Evolutionary conservation across 176 grass and related monocot genomes (phyloP), one percentile per base, ranked within the genome.

Genomic region (Juncus effusus): DNA sequence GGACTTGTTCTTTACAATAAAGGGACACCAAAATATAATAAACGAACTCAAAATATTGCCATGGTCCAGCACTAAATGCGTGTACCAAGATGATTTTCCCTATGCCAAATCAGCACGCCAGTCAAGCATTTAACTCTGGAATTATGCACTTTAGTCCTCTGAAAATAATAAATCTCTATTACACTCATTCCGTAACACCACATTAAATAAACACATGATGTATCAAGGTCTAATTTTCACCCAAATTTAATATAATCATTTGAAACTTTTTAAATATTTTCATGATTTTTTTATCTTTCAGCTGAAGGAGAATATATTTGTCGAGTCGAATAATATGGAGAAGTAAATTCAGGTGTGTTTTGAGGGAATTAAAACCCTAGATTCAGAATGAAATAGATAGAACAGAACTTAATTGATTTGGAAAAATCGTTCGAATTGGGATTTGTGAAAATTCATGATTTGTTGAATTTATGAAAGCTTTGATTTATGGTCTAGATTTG

Each of bases 291-390:
- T 58, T 59, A 54, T 71, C 76, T 77, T 84, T 74, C 63, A 96
- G 91, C 69, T 96, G 59, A 77, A 90, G 65, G 69, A 90, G 77
- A 90, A 69, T 60, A 85, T 96, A 60, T 96, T 96, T 81, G 70
- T 54, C 10, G 91, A 91, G 47, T 88, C 87, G 40, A 96, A 96
- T 85, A 37, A 76, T 78, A 80, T 77, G 19, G 54, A 85, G 65
- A 96, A 85, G 77, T 96, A 87, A 54, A 82, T 88, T 80, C 74
- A 91, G 58, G 70, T 90, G 65, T 78, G 90, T 78, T 68, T 96
- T 78, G 82, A 90, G 80, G 79, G 80, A 41, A 79, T 86, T 51
- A 77, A 65, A 41, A 66, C 63, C 19, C 63, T 84, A 39, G 84
- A 76, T 71, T 59, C 49, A 10, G 53, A 78, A 77, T 70, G 28